Percentiles rank a stretch among this genome's conserved stretches.
Evolutionary conservation across 1,284 basidiomycete genomes (phyloP).

Genomic region (Fomitopsis pinicola): DNA sequence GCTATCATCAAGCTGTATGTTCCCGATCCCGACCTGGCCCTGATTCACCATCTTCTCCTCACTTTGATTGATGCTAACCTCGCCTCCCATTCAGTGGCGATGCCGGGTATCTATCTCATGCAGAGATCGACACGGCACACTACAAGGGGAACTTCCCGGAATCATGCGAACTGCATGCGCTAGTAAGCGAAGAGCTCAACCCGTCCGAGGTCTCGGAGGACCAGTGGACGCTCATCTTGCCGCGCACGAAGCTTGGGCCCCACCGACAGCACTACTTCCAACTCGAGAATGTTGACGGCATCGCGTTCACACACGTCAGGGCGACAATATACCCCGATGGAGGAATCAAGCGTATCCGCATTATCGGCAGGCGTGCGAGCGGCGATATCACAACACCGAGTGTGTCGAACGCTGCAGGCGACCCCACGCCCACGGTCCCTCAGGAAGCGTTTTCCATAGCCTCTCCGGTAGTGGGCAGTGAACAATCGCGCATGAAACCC

Average conservation of each 20-base stretch:
- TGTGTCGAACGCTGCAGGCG: neutral
- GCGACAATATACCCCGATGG: conserved; percentile 94
- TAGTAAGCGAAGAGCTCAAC: conserved; percentile 41
- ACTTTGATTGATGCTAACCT: conserved; percentile 42
- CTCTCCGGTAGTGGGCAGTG: neutral
- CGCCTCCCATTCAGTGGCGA: conserved; percentile 30
- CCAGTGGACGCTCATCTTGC: conserved; percentile 74
- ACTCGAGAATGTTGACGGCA: conserved; percentile 57
- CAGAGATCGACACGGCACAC: conserved; percentile 92
- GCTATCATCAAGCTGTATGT: conserved; percentile 84
- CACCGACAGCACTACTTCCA: conserved; percentile 90
- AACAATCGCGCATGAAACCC: neutral
- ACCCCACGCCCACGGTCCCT: neutral
- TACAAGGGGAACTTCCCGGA: conserved; percentile 98
- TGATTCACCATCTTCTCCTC: neutral
- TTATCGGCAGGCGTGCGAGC: conserved; percentile 59
- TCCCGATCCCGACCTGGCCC: neutral
- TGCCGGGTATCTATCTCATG: conserved; percentile 65
- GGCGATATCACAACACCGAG: neutral
- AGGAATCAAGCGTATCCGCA: conserved; percentile 87
- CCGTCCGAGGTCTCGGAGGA: conserved; percentile 37
- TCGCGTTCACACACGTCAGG: conserved; percentile 78
- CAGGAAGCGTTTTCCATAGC: conserved; percentile 4
- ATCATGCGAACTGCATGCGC: conserved; percentile 79
- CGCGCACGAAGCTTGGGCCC: conserved; percentile 80